These are phyloP conservation scores for Smithsoniella earleae DNA, from an alignment of 163 green algal species.

Conservation along the genomic window DNA sequence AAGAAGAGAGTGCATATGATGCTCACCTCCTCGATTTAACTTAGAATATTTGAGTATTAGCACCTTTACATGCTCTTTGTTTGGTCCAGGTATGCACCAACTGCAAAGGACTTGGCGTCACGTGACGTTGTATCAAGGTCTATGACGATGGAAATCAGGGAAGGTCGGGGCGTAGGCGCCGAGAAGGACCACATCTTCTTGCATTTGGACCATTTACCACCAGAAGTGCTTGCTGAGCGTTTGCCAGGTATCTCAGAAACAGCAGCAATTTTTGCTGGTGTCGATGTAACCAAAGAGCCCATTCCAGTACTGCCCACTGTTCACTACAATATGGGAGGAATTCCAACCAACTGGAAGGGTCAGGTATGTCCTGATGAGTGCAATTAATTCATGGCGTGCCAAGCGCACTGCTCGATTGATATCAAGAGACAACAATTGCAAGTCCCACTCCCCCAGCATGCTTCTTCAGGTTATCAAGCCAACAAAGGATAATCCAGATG, in stretches of 20 bases:
- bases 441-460: too few species aligned
- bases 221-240: slow-evolving; percentile 91
- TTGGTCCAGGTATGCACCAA: slow-evolving; percentile 80
- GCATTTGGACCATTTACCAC: slow-evolving; percentile 95
- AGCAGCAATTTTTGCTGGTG: slow-evolving; percentile 96
- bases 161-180: slow-evolving; percentile 85
- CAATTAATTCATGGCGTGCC: too few species aligned
- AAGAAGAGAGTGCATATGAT: slow-evolving; percentile 32
- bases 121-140: slow-evolving; percentile 91
- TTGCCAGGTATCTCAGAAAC: slow-evolving; percentile 96
- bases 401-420: too few species aligned
- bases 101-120: slow-evolving; percentile 96
- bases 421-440: too few species aligned
- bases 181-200: slow-evolving; percentile 98
- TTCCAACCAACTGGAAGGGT: slow-evolving; percentile 94
- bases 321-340: slow-evolving; percentile 99
- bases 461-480: slow-evolving; percentile 33
- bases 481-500: slow-evolving; percentile 66
- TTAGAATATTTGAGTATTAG: too few species aligned
- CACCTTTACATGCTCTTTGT: neutral
- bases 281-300: slow-evolving; percentile 98
- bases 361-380: slow-evolving; percentile 55
- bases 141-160: slow-evolving; percentile 99
- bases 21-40: too few species aligned
- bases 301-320: slow-evolving; percentile 98